Evolutionary conservation across 352 stramenopile genomes (phyloP).

Genomic region (Globisporangium lucens): DNA sequence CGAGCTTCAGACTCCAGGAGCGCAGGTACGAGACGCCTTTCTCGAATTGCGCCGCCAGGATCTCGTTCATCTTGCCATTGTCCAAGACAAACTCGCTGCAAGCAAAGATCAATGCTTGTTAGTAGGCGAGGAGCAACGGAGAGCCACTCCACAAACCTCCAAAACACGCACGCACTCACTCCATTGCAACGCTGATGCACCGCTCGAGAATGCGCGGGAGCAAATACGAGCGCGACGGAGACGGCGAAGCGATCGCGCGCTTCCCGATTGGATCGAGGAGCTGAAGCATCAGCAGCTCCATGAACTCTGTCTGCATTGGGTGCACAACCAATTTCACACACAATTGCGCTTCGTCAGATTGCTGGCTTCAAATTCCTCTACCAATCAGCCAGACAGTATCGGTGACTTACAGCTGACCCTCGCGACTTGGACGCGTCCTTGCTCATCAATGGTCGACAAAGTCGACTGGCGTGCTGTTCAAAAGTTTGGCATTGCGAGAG

Average conservation of each 20-base stretch:
- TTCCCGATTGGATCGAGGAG: constrained; percentile 45
- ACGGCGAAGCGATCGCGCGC: constrained; percentile 38
- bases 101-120: neutral
- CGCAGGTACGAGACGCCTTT: constrained; percentile 44
- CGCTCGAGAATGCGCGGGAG: constrained; percentile 51
- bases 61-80: constrained; percentile 44
- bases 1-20: constrained; percentile 40
- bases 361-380: neutral
- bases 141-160: too few species aligned
- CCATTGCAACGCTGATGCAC: constrained; percentile 50
- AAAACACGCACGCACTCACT: constrained; percentile 33
- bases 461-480: constrained; percentile 8
- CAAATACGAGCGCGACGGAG: constrained; percentile 37
- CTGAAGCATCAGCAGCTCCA: constrained; percentile 47
- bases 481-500: neutral
- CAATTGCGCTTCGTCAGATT: neutral
- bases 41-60: constrained; percentile 41
- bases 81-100: constrained; percentile 38
- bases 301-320: constrained; percentile 39
- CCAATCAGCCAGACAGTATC: neutral
- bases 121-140: neutral
- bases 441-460: constrained; percentile 9
- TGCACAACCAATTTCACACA: neutral
- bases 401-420: constrained; percentile 13
- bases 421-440: constrained; percentile 15